Conservation (phyloP, 140 eudicot species). For the Oenanthe javanica region DNA sequence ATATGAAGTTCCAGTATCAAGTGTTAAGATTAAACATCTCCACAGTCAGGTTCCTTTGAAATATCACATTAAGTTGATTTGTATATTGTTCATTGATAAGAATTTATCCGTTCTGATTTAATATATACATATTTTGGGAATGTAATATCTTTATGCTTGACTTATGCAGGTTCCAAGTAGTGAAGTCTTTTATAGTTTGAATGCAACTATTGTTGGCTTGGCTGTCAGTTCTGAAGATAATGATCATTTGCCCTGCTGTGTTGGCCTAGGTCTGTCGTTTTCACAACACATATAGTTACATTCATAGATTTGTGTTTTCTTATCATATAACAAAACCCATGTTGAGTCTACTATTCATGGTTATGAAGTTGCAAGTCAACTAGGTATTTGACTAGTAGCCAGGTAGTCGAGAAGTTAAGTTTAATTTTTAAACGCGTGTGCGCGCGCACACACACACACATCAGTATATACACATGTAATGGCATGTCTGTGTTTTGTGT, state of each 20-base stretch:
- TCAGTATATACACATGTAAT: too few relatives aligned
- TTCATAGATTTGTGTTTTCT: neutral
- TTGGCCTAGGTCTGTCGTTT: constrained; percentile 75
- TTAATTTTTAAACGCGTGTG: too few relatives aligned
- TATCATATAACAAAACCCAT: neutral
- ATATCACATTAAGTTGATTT: neutral
- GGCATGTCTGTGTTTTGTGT: too few relatives aligned
- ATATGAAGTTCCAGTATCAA: constrained; percentile 63
- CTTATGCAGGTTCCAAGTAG: constrained; percentile 51
- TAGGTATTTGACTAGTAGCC: neutral
- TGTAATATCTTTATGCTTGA: neutral
- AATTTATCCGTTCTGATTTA: neutral
- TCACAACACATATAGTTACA: neutral
- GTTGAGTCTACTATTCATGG: neutral
- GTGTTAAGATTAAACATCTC: constrained; percentile 73
- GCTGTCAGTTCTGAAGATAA: constrained; percentile 56
- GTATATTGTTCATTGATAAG: neutral
- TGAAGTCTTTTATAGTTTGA: constrained; percentile 78
- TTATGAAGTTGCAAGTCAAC: neutral
- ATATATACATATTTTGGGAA: neutral
- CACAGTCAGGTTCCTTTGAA: constrained; percentile 62
- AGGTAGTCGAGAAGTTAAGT: neutral
- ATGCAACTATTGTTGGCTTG: constrained; percentile 85
- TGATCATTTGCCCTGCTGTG: constrained; percentile 56
- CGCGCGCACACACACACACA: too few relatives aligned